phyloP scores from a whole-genome alignment of 73 alveolate species.

The Paramecium bursaria region DNA sequence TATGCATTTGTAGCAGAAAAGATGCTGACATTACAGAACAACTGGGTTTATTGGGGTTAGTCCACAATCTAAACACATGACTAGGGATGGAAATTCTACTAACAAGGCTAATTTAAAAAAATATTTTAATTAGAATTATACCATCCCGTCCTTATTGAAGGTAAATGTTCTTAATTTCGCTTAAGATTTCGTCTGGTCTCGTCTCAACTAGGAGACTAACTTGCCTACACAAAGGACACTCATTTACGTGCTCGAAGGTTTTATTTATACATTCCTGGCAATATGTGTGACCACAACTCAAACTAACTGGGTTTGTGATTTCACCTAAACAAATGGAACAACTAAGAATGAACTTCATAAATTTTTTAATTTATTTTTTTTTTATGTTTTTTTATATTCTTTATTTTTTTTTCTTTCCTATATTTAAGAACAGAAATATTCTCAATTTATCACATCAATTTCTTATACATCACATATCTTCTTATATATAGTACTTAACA shows the following conservation, averaged over 20 bases:
- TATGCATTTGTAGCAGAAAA: conserved; percentile 41
- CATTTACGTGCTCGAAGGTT: conserved; percentile 13
- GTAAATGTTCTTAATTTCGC: not conserved
- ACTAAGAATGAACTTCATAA: conserved; percentile 30
- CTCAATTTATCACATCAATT: conserved; percentile 38
- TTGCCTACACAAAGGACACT: conserved; percentile 45
- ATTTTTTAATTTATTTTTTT: no score
- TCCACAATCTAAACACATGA: conserved; percentile 48
- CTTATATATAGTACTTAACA: conserved; percentile 51
- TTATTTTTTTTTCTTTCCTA: no score
- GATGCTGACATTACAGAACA: conserved; percentile 20
- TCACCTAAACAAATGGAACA: conserved; percentile 44
- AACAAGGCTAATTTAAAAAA: conserved; percentile 47
- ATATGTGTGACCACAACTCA: conserved; percentile 50
- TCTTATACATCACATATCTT: conserved; percentile 43
- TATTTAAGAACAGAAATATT: no score
- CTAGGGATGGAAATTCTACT: conserved; percentile 40
- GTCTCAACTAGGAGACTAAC: not conserved
- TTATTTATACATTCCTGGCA: conserved; percentile 24
- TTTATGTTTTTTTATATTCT: no score
- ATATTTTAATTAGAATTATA: not conserved
- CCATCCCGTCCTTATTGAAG: conserved; percentile 19
- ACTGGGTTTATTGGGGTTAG: conserved; percentile 57
- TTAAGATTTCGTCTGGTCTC: conserved; percentile 18
- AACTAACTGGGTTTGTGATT: conserved; percentile 16